phyloP scores from a whole-genome alignment of 306 rosid genomes.

The Citrullus colocynthis region DNA sequence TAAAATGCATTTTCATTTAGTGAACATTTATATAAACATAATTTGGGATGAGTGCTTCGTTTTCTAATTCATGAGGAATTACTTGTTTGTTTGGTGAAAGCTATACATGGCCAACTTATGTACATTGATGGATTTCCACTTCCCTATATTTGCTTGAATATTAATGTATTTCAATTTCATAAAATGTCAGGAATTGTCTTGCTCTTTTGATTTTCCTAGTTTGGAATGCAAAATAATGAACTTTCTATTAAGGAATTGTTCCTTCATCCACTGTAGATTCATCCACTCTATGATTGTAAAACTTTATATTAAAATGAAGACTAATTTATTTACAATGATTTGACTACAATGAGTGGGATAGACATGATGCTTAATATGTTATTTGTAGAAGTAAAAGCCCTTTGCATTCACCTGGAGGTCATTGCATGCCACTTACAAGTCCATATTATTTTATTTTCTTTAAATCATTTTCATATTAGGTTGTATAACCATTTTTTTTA shows the following conservation, averaged over 20 bases:
- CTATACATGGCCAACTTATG: not conserved
- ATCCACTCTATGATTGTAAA: not conserved
- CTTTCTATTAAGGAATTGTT: not conserved
- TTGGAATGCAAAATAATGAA: not conserved
- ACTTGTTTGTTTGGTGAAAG: not conserved
- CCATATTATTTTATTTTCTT: not conserved
- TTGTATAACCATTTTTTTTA: not conserved
- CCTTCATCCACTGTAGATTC: not conserved
- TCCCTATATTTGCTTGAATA: not conserved
- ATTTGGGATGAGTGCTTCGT: not conserved
- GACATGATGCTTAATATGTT: not conserved
- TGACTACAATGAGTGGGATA: not conserved
- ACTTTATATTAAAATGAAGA: not conserved
- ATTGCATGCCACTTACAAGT: not conserved
- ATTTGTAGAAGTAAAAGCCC: not conserved
- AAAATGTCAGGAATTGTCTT: not conserved
- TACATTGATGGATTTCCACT: not conserved
- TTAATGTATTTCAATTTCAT: not conserved
- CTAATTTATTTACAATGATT: not conserved
- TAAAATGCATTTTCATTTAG: not conserved
- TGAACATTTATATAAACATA: not conserved
- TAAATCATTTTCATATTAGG: not conserved
- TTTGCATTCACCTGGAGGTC: not conserved
- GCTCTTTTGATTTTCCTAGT: not conserved
- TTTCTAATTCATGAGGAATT: not conserved